phyloP scores from a whole-genome alignment of 192 early-diverging fungal species.

The Gamsiella multidivaricata region DNA sequence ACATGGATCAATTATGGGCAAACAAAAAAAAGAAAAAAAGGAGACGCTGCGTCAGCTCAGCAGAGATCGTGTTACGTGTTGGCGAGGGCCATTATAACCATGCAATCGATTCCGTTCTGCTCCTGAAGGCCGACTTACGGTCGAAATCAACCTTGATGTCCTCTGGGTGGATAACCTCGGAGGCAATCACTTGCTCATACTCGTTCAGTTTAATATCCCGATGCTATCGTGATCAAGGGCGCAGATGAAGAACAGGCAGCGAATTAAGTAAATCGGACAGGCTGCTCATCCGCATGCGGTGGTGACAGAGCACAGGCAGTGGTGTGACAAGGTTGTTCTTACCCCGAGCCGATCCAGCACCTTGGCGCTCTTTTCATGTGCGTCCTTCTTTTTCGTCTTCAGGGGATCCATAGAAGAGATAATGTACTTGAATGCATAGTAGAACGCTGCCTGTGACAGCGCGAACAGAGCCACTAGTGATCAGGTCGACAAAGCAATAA shows the following conservation, averaged over 20 bases:
- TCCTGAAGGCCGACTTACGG: too few species aligned
- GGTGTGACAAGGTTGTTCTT: too few species aligned
- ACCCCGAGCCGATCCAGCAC: slow-evolving; percentile 78
- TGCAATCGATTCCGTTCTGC: too few species aligned
- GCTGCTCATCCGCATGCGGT: too few species aligned
- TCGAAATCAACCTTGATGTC: slow-evolving; percentile 89
- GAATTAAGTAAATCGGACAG: background rate
- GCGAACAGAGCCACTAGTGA: slow-evolving; percentile 85
- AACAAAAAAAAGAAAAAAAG: slow-evolving; percentile 1
- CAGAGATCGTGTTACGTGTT: slow-evolving; percentile 11
- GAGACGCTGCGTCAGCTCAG: slow-evolving; percentile 3
- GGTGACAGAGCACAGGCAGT: too few species aligned
- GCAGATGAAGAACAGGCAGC: background rate
- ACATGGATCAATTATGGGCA: slow-evolving; percentile 1
- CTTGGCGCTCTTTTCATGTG: slow-evolving; percentile 78
- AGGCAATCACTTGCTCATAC: slow-evolving; percentile 93
- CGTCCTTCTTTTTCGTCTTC: slow-evolving; percentile 76
- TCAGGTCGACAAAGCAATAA: background rate
- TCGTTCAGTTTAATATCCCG: slow-evolving; percentile 83
- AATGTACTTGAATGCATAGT: slow-evolving; percentile 88
- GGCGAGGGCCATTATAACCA: too few species aligned
- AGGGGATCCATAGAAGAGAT: slow-evolving; percentile 79
- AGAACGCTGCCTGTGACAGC: slow-evolving; percentile 88
- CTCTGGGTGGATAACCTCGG: slow-evolving; percentile 93
- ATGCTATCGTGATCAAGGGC: slow-evolving; percentile 21